Evolutionary conservation across 2,329 filamentous ascomycete genomes (phyloP), one percentile per base, ranked within the genome.

Genomic region (Aspergillus neoniger): DNA sequence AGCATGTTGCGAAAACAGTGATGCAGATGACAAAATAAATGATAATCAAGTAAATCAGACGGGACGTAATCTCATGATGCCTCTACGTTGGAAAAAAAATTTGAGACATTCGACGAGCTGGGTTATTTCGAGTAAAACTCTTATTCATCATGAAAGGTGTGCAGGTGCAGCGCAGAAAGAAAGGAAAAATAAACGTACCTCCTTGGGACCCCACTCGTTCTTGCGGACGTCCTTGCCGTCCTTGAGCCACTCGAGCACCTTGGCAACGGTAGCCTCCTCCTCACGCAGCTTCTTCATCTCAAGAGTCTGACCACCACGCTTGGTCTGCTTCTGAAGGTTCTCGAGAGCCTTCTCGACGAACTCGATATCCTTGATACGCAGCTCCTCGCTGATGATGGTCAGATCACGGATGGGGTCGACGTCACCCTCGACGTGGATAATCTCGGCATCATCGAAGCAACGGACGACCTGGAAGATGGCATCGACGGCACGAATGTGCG

Each of bases 371-470:
- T 99, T 99, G 78, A 97, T 88, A 65, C 94, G 88, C 74, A 99
- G 83, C 82, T 99, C 95, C 75, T 98, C 93, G 77, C 89, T 92
- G 80, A 99, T 98, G 78, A 99, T 99, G 74, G 92, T 91, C 69
- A 99, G 80, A 83, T 99, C 95, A 75, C 95, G 89, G 63, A 91
- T 86, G 36, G 95, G 96, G 81, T 99, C 91, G 71, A 99, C 96
- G 72, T 99, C 95, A 76, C 95, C 96, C 84, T 99, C 96, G 67
- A 99, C 93, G 85, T 99, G 95, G 72, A 97, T 98, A 73, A 99
- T 99, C 81, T 99, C 95, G 62, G 94, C 95, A 83, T 99, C 95
- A 76, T 99, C 96, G 81, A 99, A 97, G 82, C 91, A 96, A 72
- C 93, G 89, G 39, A 97, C 93, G 48, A 97, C 93, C 80, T 96